phyloP scores from a whole-genome alignment of 2,329 filamentous ascomycete species.

The Xylaria sp. region DNA sequence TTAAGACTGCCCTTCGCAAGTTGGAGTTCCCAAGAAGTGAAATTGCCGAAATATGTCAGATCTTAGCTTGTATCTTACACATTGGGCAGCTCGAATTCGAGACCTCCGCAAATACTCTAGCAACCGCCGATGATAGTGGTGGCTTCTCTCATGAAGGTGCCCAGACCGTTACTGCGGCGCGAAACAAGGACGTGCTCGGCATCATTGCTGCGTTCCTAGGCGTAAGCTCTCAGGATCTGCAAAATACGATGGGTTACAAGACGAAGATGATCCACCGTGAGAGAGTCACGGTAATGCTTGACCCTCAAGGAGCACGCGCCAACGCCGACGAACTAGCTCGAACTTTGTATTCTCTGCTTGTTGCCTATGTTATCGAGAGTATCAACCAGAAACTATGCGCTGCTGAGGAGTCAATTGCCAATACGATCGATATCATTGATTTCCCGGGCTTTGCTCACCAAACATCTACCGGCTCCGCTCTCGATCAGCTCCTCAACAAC shows the following conservation, averaged over 20 bases:
- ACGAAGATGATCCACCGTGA: constrained; percentile 96
- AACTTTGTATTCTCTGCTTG: constrained; percentile 90
- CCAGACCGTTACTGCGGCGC: constrained; percentile 82
- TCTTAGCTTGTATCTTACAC: constrained; percentile 92
- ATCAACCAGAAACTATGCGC: constrained; percentile 92
- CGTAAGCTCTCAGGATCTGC: constrained; percentile 78
- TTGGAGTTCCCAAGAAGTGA: constrained; percentile 92
- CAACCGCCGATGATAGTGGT: constrained; percentile 86
- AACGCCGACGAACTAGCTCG: constrained; percentile 95
- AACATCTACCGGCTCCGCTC: constrained; percentile 77
- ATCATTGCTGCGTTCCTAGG: constrained; percentile 95
- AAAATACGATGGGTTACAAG: constrained; percentile 90
- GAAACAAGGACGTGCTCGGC: constrained; percentile 87
- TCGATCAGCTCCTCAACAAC: constrained; percentile 95
- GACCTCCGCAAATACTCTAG: constrained; percentile 78
- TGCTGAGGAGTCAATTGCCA: constrained; percentile 83
- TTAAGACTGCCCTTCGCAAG: constrained; percentile 93
- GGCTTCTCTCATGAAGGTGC: constrained; percentile 95
- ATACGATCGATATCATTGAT: constrained; percentile 93
- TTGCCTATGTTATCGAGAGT: constrained; percentile 90
- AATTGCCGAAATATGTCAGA: constrained; percentile 95
- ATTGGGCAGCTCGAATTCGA: constrained; percentile 96
- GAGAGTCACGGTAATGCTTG: constrained; percentile 97
- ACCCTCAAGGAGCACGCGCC: constrained; percentile 84
- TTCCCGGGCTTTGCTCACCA: constrained; percentile 94